These are phyloP conservation scores for Lactarius psammicola DNA, from an alignment of 768 basidiomycete species.

Conservation along the genomic window DNA sequence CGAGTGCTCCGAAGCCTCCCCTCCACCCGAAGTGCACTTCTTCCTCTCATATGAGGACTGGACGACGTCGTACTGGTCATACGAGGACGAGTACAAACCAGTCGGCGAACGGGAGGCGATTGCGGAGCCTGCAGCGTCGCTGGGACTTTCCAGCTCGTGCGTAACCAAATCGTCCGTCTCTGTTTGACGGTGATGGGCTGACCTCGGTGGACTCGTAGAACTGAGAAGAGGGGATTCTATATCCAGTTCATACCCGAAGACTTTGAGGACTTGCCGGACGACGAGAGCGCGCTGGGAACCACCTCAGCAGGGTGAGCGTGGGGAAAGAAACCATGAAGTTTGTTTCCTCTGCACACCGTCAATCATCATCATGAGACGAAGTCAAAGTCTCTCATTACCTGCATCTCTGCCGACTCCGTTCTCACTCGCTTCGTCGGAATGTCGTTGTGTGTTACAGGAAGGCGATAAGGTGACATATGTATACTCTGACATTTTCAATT, in stretches of 20 bases:
- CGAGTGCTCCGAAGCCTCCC: background rate
- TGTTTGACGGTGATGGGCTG: background rate
- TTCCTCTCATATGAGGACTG: constrained; percentile 24
- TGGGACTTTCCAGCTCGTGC: constrained; percentile 2
- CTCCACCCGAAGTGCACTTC: constrained; percentile 19
- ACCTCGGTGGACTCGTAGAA: background rate
- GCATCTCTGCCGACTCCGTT: background rate
- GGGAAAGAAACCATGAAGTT: background rate
- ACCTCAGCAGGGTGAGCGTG: background rate
- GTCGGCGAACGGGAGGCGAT: constrained; percentile 2
- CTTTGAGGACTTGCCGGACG: constrained; percentile 2
- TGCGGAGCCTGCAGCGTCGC: constrained; percentile 5
- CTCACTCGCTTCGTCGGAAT: background rate
- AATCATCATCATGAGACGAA: too few relatives aligned
- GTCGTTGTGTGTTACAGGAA: background rate
- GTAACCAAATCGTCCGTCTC: background rate
- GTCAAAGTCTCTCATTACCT: background rate
- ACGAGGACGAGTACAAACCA: constrained; percentile 7
- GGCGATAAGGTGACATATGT: background rate
- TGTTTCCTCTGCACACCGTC: background rate
- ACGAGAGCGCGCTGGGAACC: background rate
- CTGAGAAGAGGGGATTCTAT: constrained; percentile 19
- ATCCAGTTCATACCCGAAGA: constrained; percentile 22
- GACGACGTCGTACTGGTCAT: constrained; percentile 17
- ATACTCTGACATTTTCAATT: background rate